Base-by-base conservation (phyloP, 768 basidiomycete species). In the Auricularia sp. region DNA sequence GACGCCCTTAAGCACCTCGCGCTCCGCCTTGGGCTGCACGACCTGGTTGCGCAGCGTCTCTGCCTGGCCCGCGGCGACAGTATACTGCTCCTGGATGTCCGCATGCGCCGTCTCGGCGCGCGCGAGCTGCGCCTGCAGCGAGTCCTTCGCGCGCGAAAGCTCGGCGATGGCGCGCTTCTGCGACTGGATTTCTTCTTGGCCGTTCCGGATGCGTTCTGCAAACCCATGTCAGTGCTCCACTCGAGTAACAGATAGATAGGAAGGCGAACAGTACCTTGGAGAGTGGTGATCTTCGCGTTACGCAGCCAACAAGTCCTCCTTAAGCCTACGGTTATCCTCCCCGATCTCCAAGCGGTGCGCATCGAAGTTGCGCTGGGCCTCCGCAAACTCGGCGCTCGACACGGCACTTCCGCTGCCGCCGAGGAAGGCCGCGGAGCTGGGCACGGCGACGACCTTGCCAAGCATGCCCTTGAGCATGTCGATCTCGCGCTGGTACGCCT, bases 1-100 rank as follows among this genome's bases (percentile, higher is more conserved):
- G 36, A 90, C 83, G 67, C 83, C 84, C 93, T 92, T 91, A 88
- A 90, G 93, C 42, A 95, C 90, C 71, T 85, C 88, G 79, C 93
- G 95, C 81, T 98, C 96, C 0, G 93, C 93, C 53, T 89, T 85
- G 18, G 96, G 81, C 72, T 91, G 95, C 2, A 91, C 89, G 67
- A 81, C 84, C 69, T 98, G 95, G 68, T 90, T 91, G 10, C 91
- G 85, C 44, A 93, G 77, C 64, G 90, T 87, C 67, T 95, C 92
- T 14, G 87, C 76, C 29, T 81, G 80, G 33, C 82, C 78, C 66
- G 83, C 84, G 2, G 84, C 79, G 5, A 79, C 74, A 23, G 83
- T 78, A 10, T 90, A 77, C 54, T 91, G 87, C 54, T 90, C 87
- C 16, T 83, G 76, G 42, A 87, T 82, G 63, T 88, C 82, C 67